Evolutionary conservation across 495 filamentous ascomycete species (phyloP), one percentile per base, ranked within the genome.

Genomic region (Elaphomyces granulatus): DNA sequence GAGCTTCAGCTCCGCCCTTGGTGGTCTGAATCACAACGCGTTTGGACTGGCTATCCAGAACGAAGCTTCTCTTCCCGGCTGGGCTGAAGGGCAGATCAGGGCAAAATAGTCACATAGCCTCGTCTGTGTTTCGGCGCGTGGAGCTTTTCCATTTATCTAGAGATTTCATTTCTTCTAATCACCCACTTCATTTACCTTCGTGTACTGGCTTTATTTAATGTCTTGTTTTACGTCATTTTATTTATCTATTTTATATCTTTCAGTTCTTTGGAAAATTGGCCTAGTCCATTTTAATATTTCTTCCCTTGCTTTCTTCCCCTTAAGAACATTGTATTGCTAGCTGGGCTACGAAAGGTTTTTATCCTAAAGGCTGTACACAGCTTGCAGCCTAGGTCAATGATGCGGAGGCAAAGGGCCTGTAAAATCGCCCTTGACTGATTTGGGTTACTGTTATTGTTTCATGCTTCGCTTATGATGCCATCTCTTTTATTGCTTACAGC

Each of bases 21-120:
- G 71, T 38, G 71, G 71, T 20, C 60, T 75, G 37, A 74, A 71
- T 44, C 68, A 68, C 48, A 55, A 63, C n/a, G 68, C 67, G 9
- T 76, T 71, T 47, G 77, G 77, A 17, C 54, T 81, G 21, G 77
- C 72, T 26, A 72, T 80, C 46, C 71, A 77, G 41, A 73, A 68
- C 45, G 75, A 75, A 47, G 74, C 63, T 40, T 74, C 72, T 39
- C 66, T 83, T 44, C 68, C 68, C 15, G 77, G 78, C 16, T 83
- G 79, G 74, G 71, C 72, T 31, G 74, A 78, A 58, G 73, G 77
- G 49, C 72, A 75, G 52, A 67, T 69, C 44, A 66, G 65, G 35
- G 71, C 70, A 37, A 70, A 74, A 60, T 73, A 61, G 61, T 46
- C n/a, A n/a, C n/a, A n/a, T n/a, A n/a, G n/a, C n/a, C n/a, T n/a